These are phyloP conservation scores for Fusarium falciforme DNA, from an alignment of 2,329 filamentous ascomycete species.

Conservation along the genomic window DNA sequence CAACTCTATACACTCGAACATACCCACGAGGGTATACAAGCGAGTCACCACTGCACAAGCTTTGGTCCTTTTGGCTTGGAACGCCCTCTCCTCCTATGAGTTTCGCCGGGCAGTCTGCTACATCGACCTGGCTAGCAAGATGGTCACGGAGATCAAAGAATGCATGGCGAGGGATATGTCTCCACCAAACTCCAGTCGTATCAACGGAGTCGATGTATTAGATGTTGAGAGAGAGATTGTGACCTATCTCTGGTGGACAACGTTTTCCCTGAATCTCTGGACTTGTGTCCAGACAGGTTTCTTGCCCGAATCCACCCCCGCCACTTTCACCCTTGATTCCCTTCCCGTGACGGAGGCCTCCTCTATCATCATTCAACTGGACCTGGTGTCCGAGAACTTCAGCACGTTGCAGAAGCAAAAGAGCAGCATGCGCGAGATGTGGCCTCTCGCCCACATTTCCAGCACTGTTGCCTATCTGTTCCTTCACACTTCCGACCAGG, in stretches of 20 bases:
- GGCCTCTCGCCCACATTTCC: slow-evolving; percentile 49
- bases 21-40: slow-evolving; percentile 49
- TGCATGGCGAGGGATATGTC: slow-evolving; percentile 43
- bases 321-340: slow-evolving; percentile 42
- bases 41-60: slow-evolving; percentile 49
- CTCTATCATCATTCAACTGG: slow-evolving; percentile 48
- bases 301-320: slow-evolving; percentile 39
- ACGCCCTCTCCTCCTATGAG: slow-evolving; percentile 47
- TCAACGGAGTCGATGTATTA: slow-evolving; percentile 55
- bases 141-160: slow-evolving; percentile 48
- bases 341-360: slow-evolving; percentile 45
- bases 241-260: slow-evolving; percentile 54
- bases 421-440: slow-evolving; percentile 49
- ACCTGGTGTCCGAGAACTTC: slow-evolving; percentile 52
- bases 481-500: slow-evolving; percentile 25
- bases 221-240: slow-evolving; percentile 54
- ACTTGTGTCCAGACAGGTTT: slow-evolving; percentile 50
- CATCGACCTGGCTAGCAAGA: slow-evolving; percentile 47
- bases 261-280: slow-evolving; percentile 54
- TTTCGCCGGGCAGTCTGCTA: slow-evolving; percentile 51
- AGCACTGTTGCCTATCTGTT: slow-evolving; percentile 48
- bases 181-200: slow-evolving; percentile 48
- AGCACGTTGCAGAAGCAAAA: slow-evolving; percentile 52
- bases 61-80: slow-evolving; percentile 52
- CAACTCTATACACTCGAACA: slow-evolving; percentile 40